Conservation (phyloP, 2,329 filamentous ascomycete genomes). For the Neofusicoccum sp. region DNA sequence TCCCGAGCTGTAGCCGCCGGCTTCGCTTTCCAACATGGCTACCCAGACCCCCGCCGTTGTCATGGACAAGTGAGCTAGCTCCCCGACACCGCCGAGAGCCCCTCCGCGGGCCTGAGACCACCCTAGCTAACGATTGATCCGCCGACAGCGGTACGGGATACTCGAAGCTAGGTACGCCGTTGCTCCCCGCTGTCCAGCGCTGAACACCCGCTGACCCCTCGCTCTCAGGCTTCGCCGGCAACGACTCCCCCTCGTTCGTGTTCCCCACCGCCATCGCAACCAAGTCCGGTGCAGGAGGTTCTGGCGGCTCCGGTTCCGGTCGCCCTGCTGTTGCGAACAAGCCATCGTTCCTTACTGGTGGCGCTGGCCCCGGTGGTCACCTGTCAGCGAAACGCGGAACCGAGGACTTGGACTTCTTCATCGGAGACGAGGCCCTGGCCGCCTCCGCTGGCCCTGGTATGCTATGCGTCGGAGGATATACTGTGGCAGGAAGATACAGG, state of each 20-base stretch:
- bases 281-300: slow-evolving; percentile 71
- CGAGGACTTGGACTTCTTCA: slow-evolving; percentile 98
- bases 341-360: slow-evolving; percentile 89
- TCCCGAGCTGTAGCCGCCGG: slow-evolving; percentile 1
- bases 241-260: slow-evolving; percentile 98
- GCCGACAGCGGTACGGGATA: slow-evolving; percentile 88
- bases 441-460: slow-evolving; percentile 79
- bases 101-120: slow-evolving; percentile 9
- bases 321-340: slow-evolving; percentile 90
- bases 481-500: neutral
- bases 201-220: slow-evolving; percentile 36
- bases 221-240: slow-evolving; percentile 85
- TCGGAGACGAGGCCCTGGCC: slow-evolving; percentile 90
- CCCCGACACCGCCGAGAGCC: slow-evolving; percentile 17
- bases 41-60: slow-evolving; percentile 99
- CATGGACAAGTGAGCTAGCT: slow-evolving; percentile 88
- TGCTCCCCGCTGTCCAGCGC: neutral
- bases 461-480: slow-evolving; percentile 20
- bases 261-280: slow-evolving; percentile 98
- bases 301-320: slow-evolving; percentile 76
- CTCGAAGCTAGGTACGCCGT: slow-evolving; percentile 88
- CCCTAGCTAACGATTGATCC: slow-evolving; percentile 39
- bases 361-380: slow-evolving; percentile 78
- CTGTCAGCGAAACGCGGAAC: slow-evolving; percentile 90
- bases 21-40: slow-evolving; percentile 65